Evolutionary conservation across 2,329 filamentous ascomycete genomes (phyloP).

Genomic region (Fusarium sp.): DNA sequence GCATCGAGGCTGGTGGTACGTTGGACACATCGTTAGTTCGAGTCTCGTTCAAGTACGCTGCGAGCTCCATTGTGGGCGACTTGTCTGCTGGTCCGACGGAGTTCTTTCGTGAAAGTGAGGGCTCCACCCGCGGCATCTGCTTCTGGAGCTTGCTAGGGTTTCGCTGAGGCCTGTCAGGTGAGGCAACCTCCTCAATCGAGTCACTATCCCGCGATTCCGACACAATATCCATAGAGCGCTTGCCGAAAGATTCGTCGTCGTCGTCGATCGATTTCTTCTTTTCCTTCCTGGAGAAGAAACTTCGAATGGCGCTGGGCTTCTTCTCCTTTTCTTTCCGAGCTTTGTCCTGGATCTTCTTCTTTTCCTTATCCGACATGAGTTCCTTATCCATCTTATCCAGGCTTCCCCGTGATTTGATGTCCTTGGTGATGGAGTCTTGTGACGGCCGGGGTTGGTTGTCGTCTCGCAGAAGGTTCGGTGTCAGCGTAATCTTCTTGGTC

Average conservation of each 20-base stretch:
- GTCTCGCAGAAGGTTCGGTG: constrained; percentile 91
- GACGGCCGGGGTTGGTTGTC: constrained; percentile 75
- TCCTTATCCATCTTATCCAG: constrained; percentile 77
- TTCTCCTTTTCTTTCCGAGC: constrained; percentile 83
- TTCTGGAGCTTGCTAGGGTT: constrained; percentile 81
- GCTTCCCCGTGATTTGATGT: constrained; percentile 73
- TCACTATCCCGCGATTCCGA: constrained; percentile 63
- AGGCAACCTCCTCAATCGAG: constrained; percentile 60
- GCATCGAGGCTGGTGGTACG: constrained; percentile 71
- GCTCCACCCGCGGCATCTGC: constrained; percentile 67
- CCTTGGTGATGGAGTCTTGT: constrained; percentile 60
- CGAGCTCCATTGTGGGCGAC: constrained; percentile 58
- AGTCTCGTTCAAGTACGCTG: constrained; percentile 60
- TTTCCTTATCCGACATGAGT: constrained; percentile 77
- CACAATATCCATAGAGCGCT: constrained; percentile 72
- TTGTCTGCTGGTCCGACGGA: constrained; percentile 49
- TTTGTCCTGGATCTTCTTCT: constrained; percentile 80
- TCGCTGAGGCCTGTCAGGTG: constrained; percentile 69
- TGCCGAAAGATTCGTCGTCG: constrained; percentile 74
- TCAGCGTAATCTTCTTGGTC: constrained; percentile 97
- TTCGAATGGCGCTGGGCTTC: constrained; percentile 71
- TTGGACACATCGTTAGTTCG: constrained; percentile 69
- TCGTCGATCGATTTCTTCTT: constrained; percentile 71
- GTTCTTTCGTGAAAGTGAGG: constrained; percentile 62
- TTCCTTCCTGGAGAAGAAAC: constrained; percentile 75